Base-by-base conservation (phyloP, 768 basidiomycete species). In the Megacollybia marginata region DNA sequence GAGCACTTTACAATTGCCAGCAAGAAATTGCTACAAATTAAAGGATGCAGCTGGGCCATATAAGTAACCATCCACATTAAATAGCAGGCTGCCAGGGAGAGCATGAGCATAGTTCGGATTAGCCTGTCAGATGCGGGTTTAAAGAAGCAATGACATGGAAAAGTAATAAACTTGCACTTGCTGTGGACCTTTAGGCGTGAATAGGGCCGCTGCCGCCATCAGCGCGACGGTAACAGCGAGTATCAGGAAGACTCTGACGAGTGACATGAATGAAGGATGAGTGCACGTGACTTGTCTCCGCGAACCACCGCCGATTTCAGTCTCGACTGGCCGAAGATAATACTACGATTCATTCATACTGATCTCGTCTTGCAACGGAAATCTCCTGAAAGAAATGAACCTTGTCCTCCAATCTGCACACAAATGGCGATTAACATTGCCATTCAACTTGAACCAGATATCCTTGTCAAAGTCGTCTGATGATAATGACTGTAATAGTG, bases 51-150 rank as follows among this genome's bases (percentile, higher is more conserved):
- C 62, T 98, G 94, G 1, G 93, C 92, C 63, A 96, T 75, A 68
- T 95, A 98, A n/a, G 94, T 93, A 61, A 95, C 81, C 70, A 86
- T 86, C 94, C 94, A 98, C 83, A 97, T 85, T 58, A 98, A 79
- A 71, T 93, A 98, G 68, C 90, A 94, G 49, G 79, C 85, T 3
- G 80, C 71, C 15, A 97, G 66, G 2, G 88, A 78, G 53, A 98
- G 78, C 70, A 91, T 73, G 44, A 92, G 62, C 54, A 76, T 78
- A 2, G 92, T 87, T 56, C 94, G 86, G 55, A 93, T 78, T 47
- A 93, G 78, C 51, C 94, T 98, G 65, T 38, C 5, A 47, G 42
- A 46, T 48, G 10, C 48, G 40, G 36, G 45, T 4, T 2, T 34
- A 11, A 20, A 2, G 23, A 28, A 28, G 23, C 23, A 28, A 28